Evolutionary conservation across 306 rosid species (phyloP).

Genomic region (Rosa lucieae): DNA sequence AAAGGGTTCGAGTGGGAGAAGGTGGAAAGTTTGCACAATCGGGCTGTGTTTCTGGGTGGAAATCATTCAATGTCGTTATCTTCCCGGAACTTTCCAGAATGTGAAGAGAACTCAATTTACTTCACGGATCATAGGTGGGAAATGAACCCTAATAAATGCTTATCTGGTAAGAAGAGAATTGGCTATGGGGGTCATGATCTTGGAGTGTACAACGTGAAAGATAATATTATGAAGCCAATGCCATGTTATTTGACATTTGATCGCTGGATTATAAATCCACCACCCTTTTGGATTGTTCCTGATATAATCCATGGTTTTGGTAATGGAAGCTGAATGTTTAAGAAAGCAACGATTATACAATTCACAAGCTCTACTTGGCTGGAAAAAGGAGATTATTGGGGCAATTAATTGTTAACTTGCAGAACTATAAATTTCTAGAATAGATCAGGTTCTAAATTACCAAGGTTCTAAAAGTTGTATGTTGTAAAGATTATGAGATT

Average conservation of each 20-base stretch:
- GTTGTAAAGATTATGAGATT: too few relatives aligned
- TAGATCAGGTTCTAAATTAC: too few relatives aligned
- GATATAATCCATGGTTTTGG: too few relatives aligned
- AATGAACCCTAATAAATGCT: background rate
- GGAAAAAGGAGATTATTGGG: too few relatives aligned
- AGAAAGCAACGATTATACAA: too few relatives aligned
- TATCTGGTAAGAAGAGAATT: background rate
- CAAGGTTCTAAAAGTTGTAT: too few relatives aligned
- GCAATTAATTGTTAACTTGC: too few relatives aligned
- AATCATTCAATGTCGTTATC: slow-evolving; percentile 1
- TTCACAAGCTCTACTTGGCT: too few relatives aligned
- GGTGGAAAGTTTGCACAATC: background rate
- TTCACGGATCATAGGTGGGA: background rate
- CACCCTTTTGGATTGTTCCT: background rate
- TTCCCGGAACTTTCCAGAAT: background rate
- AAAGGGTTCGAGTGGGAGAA: background rate
- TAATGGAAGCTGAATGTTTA: too few relatives aligned
- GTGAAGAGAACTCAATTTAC: slow-evolving; percentile 20
- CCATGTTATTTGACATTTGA: background rate
- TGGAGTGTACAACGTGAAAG: slow-evolving; percentile 11
- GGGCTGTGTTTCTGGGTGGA: slow-evolving; percentile 3
- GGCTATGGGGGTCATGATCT: background rate
- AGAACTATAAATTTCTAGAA: too few relatives aligned
- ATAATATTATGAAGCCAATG: background rate
- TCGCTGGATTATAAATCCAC: background rate